Percentiles rank a stretch among this genome's conserved stretches.
phyloP scores from a whole-genome alignment of 176 grass and related monocot genomes.

The Pharus latifolius region DNA sequence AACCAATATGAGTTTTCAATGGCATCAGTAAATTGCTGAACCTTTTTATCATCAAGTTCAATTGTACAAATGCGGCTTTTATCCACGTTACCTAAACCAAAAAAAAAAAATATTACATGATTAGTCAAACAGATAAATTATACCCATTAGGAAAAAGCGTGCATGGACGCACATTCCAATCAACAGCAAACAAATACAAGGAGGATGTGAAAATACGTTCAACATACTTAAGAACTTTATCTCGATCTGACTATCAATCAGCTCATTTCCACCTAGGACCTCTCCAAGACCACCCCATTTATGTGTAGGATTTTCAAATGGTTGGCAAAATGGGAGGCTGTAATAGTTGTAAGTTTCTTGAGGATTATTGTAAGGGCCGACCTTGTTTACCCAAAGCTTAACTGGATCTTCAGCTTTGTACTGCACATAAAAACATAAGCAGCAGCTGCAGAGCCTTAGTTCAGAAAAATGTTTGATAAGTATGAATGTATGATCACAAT shows the following conservation, averaged over 20 bases:
- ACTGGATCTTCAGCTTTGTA: conserved; percentile 69
- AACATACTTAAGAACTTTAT: conserved; percentile 91
- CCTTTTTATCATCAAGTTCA: conserved; percentile 71
- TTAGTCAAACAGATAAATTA: background rate
- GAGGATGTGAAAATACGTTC: conserved; percentile 16
- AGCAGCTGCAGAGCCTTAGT: background rate
- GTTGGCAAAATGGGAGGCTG: conserved; percentile 89
- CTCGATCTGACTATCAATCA: conserved; percentile 90
- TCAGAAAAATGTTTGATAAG: background rate
- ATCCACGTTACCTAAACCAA: conserved; percentile 66
- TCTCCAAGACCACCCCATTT: conserved; percentile 99
- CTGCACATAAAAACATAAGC: conserved; percentile 46
- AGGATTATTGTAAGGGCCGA: conserved; percentile 97
- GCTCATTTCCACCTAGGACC: conserved; percentile 96
- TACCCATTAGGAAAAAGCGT: background rate
- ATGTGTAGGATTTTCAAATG: conserved; percentile 65
- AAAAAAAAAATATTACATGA: conserved; percentile 10
- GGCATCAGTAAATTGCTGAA: conserved; percentile 83
- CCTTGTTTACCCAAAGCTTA: conserved; percentile 99
- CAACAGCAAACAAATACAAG: conserved; percentile 18
- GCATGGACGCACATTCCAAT: background rate
- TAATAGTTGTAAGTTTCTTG: conserved; percentile 99
- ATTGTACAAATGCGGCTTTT: conserved; percentile 70
- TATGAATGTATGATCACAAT: no score
- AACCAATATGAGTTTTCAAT: conserved; percentile 96